Evolutionary conservation across 2,329 filamentous ascomycete genomes (phyloP).

Genomic region (Microsporum ferrugineum): DNA sequence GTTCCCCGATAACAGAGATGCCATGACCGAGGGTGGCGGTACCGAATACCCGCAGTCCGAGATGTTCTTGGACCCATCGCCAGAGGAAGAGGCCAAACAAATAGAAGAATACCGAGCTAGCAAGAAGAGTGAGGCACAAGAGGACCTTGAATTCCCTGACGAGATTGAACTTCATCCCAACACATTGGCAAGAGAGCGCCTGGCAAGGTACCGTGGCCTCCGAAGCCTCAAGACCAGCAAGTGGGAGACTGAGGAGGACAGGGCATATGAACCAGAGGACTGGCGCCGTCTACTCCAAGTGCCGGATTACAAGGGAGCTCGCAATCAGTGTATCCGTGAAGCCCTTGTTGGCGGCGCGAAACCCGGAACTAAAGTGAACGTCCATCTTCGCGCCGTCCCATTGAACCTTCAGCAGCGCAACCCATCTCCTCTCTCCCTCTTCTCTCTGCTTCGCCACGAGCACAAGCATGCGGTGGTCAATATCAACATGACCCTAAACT

Average conservation of each 20-base stretch:
- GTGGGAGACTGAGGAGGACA: conserved; percentile 85
- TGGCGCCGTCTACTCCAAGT: conserved; percentile 80
- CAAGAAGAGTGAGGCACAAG: conserved; percentile 68
- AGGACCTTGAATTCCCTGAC: conserved; percentile 92
- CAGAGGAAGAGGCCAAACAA: conserved; percentile 72
- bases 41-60: conserved; percentile 92
- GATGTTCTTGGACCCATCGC: conserved; percentile 68
- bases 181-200: conserved; percentile 70
- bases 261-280: conserved; percentile 74
- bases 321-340: conserved; percentile 65
- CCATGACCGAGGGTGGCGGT: conserved; percentile 62
- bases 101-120: conserved; percentile 69
- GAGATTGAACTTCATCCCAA: conserved; percentile 90
- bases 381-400: conserved; percentile 57
- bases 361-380: conserved; percentile 68
- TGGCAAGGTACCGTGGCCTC: conserved; percentile 77
- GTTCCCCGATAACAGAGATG: conserved; percentile 43
- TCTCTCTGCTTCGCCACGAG: conserved; percentile 84
- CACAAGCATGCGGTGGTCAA: conserved; percentile 88
- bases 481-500: conserved; percentile 75
- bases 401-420: conserved; percentile 39
- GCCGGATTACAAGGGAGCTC: conserved; percentile 77
- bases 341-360: conserved; percentile 78
- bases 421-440: conserved; percentile 58
- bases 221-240: conserved; percentile 80